Percentiles rank a stretch among this genome's conserved stretches.
Conservation (phyloP, 2,329 filamentous ascomycete species). For the Colletotrichum sp. region DNA sequence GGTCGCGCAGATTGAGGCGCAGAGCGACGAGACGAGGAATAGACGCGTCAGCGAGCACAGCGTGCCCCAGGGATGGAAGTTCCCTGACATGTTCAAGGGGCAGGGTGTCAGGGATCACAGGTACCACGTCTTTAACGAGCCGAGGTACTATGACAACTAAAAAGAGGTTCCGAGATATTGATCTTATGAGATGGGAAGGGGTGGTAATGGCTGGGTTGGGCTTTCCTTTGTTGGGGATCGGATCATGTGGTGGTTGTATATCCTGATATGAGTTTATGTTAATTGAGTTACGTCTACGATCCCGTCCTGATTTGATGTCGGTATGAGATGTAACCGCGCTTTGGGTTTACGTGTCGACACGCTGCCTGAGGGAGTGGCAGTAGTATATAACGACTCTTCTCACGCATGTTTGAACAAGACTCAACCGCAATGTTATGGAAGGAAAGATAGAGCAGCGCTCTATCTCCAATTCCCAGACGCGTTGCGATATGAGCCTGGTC, state of each 20-base stretch:
- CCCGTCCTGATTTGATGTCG: rapidly evolving
- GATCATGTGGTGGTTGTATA: not conserved
- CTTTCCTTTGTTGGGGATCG: not conserved
- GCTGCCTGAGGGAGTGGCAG: too few species aligned
- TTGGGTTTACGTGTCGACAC: too few species aligned
- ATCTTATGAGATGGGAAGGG: not conserved
- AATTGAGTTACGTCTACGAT: not conserved
- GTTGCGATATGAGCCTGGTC: too few species aligned
- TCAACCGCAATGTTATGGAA: too few species aligned
- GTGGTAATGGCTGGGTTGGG: not conserved
- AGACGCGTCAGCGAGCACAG: conserved; percentile 70
- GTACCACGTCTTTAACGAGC: conserved; percentile 96
- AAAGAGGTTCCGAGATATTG: not conserved
- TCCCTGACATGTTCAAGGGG: conserved; percentile 84
- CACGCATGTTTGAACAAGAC: too few species aligned
- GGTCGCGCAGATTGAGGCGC: conserved; percentile 43
- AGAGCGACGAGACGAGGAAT: conserved; percentile 60
- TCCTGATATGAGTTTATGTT: not conserved
- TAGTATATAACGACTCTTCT: too few species aligned
- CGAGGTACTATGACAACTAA: conserved; percentile 68
- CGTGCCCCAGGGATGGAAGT: conserved; percentile 78
- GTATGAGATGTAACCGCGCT: rapidly evolving
- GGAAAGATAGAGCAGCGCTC: too few species aligned
- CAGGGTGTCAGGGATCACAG: conserved; percentile 85
- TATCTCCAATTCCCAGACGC: not conserved